Evolutionary conservation across 371 early-diverging fungal genomes (phyloP), one percentile per base, ranked within the genome.

Genomic region (Coemansia sp.): DNA sequence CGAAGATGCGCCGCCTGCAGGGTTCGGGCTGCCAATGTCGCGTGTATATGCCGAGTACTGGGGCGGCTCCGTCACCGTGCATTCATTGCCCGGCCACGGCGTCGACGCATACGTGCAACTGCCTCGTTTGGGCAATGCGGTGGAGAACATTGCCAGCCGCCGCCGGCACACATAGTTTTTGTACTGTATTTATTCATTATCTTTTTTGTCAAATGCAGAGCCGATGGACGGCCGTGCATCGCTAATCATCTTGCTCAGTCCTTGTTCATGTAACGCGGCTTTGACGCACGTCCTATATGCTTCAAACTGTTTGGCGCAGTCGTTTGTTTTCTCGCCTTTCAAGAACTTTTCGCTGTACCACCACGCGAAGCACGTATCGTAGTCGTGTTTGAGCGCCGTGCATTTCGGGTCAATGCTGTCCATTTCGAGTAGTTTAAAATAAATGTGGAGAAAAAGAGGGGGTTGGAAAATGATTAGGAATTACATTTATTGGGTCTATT

Each of bases 341-440:
- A 97, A 80, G 72, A 94, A 95, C 81, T 92, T 91, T 77, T 95
- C 94, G 53, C 92, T 88, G 76, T 97, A 97, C 97, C 97, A 97
- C 61, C 88, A 88, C 77, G 94, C 93, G 76, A 97, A 97, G 78
- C 97, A 97, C 29, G 79, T 81, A 55, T 97, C 95, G 75, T 95
- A 97, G 68, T 90, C 84, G 78, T 89, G 86, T 84, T 95, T 97
- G 50, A 95, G 84, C 54, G 89, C 86, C 26, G 91, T 94, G 80
- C 97, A 95, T 63, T 94, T 84, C 63, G 85, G 79, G 45, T 89
- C 89, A 64, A 95, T 87, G 77, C 91, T 91, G 16, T 81, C 81
- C 81, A 81, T 81, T 13, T 11, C 6, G 6, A 2, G 14, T 21
- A 16, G n/a, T 18, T 37, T 29, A 1, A 50, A 47, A 37, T 18